phyloP scores from a whole-genome alignment of 75 land plant genomes.

The Gnetum montanum region DNA sequence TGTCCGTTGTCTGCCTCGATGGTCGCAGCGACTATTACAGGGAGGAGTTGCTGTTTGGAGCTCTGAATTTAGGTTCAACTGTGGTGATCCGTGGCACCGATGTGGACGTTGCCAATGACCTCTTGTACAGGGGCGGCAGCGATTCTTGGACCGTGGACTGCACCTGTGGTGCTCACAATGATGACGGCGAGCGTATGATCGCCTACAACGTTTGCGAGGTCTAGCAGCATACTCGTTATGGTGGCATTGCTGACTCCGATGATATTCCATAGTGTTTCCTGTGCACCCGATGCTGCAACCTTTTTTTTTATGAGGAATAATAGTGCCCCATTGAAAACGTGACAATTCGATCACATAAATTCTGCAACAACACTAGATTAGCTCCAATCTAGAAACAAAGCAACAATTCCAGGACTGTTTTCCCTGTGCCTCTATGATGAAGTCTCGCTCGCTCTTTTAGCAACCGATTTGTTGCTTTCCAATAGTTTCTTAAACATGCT shows the following conservation, averaged over 20 bases:
- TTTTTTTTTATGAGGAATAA: too few relatives aligned
- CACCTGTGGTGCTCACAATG: slow-evolving; percentile 63
- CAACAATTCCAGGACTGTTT: too few relatives aligned
- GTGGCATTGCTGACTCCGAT: slow-evolving; percentile 47
- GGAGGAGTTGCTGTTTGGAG: slow-evolving; percentile 52
- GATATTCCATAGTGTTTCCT: slow-evolving; percentile 73
- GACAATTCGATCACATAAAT: too few relatives aligned
- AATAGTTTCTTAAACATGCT: too few relatives aligned
- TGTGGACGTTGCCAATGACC: slow-evolving; percentile 21
- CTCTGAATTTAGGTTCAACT: slow-evolving; percentile 35
- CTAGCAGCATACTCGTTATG: slow-evolving; percentile 86
- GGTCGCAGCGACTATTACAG: slow-evolving; percentile 23
- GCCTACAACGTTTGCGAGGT: slow-evolving; percentile 80
- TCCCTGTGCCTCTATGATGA: too few relatives aligned
- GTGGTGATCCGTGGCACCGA: slow-evolving; percentile 40
- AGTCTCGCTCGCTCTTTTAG: too few relatives aligned
- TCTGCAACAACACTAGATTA: too few relatives aligned
- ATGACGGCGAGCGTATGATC: slow-evolving; percentile 88
- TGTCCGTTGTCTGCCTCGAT: neutral
- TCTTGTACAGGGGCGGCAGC: slow-evolving; percentile 35
- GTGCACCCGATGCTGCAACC: slow-evolving; percentile 59
- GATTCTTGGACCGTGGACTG: slow-evolving; percentile 55
- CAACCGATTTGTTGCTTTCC: too few relatives aligned
- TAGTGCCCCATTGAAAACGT: too few relatives aligned
- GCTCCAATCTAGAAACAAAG: too few relatives aligned